Base-by-base conservation (phyloP, 805 yeast genomes). In the Metschnikowia gruessii region DNA sequence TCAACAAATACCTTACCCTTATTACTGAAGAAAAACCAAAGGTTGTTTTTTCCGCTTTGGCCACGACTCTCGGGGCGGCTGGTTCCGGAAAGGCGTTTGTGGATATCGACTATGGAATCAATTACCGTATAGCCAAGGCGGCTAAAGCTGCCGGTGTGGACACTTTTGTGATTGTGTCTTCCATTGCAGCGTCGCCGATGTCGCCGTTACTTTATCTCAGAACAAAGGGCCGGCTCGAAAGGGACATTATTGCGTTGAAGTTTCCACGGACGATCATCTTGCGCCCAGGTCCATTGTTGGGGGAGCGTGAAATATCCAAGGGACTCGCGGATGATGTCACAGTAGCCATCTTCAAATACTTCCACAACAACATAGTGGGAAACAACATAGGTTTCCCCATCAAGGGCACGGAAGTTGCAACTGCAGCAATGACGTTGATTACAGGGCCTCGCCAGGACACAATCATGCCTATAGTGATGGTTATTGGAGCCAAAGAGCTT, bases 211-310 rank as follows among this genome's bases (percentile, higher is more conserved):
- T 83, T 4, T 90, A 89, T 57, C 43, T 79, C 37, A 74, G 74
- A 54, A 74, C 85, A 64, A 90, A 90, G 62, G 96, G 95, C 24
- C 78, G 82, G 42, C 70, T 86, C 40, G 97, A 90, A 61, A 76
- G 81, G 37, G 88, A 80, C 39, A 68, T 90, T 9, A 65, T 72
- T 37, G 81, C 69, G 0, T 69, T 89, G 47, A 76, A 72, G 22
- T 90, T 88, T 63, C 83, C 82, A n/a, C 72, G 80, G 44, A 81
- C 90, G 1, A 77, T 88, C 42, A 84, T 90, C 50, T 63, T 90
- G 46, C 76, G 87, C 58, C 97, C 97, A 0, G 96, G 96, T 12
- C 62, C 72, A 0, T 67, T 89, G 31, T 56, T 87, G 5, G 96
- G 54, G 53, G 5, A 40, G 48, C 40, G 31, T 60, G 28, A 26